A percentile compares a stretch with the other conserved stretches of the same genome.
Evolutionary conservation across 2,329 filamentous ascomycete species (phyloP).

Genomic region (Aspergillus sp.): DNA sequence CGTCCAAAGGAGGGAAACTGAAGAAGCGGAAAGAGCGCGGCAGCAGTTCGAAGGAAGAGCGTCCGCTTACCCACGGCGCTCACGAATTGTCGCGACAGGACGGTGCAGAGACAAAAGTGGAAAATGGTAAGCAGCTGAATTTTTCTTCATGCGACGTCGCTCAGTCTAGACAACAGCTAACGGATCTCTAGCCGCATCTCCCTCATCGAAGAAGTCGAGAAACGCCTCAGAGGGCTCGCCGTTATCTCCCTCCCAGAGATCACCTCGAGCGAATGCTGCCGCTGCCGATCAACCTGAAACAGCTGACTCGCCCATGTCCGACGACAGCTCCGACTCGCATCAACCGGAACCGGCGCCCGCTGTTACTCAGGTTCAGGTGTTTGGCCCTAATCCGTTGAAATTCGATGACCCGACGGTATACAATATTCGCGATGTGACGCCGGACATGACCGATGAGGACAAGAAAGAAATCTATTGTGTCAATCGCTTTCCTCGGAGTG

Average conservation of each 20-base stretch:
- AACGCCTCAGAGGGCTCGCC: conserved; percentile 40
- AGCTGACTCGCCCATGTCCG: conserved; percentile 63
- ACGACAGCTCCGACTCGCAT: conserved; percentile 57
- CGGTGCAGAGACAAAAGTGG: conserved; percentile 56
- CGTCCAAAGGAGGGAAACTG: conserved; percentile 61
- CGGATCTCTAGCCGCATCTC: conserved; percentile 29
- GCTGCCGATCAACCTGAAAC: conserved; percentile 62
- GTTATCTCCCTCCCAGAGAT: conserved; percentile 43
- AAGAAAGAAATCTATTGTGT: conserved; percentile 87
- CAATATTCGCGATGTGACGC: conserved; percentile 74
- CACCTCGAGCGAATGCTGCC: conserved; percentile 39
- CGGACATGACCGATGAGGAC: conserved; percentile 79
- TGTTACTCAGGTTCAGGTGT: conserved; percentile 75
- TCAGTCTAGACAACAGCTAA: not conserved
- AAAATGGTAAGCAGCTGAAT: conserved; percentile 50
- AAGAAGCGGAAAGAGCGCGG: conserved; percentile 75
- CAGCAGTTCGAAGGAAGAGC: conserved; percentile 58
- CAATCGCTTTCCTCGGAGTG: conserved; percentile 73
- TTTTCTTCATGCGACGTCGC: not conserved
- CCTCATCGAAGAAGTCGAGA: conserved; percentile 40
- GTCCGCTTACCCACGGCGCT: conserved; percentile 61
- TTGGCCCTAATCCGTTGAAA: conserved; percentile 88
- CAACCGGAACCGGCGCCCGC: conserved; percentile 61
- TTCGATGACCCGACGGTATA: conserved; percentile 91
- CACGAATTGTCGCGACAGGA: conserved; percentile 65